Evolutionary conservation across 2,329 filamentous ascomycete genomes (phyloP).

Genomic region (Alternaria angustiovoidea): DNA sequence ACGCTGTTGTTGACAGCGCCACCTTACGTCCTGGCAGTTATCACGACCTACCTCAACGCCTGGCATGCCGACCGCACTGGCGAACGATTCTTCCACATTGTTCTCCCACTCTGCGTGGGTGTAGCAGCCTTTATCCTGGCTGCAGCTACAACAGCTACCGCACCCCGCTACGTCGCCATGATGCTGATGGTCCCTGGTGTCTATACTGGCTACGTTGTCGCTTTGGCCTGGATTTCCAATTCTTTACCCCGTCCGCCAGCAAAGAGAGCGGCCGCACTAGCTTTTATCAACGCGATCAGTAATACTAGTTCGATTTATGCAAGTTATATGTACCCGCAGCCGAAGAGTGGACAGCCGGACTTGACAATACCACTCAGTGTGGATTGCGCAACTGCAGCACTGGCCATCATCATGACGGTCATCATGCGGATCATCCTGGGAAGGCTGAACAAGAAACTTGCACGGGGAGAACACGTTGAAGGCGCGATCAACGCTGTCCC

Average conservation of each 20-base stretch:
- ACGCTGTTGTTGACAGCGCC: constrained; percentile 60
- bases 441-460: constrained; percentile 73
- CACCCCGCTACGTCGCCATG: constrained; percentile 73
- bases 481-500: constrained; percentile 64
- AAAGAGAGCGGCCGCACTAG: constrained; percentile 76
- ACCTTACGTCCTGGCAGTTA: constrained; percentile 59
- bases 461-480: constrained; percentile 65
- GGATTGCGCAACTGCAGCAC: constrained; percentile 70
- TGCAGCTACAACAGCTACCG: constrained; percentile 67
- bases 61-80: constrained; percentile 76
- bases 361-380: constrained; percentile 69
- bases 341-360: constrained; percentile 41
- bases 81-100: constrained; percentile 75
- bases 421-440: constrained; percentile 69
- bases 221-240: constrained; percentile 77
- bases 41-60: constrained; percentile 70
- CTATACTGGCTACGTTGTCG: constrained; percentile 69
- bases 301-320: constrained; percentile 76
- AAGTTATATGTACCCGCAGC: constrained; percentile 70
- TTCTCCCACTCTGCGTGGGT: constrained; percentile 67
- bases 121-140: constrained; percentile 73
- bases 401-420: constrained; percentile 71
- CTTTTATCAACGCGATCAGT: constrained; percentile 77
- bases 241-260: constrained; percentile 77
- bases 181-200: constrained; percentile 73